Base-by-base conservation (phyloP, 441 rosid genomes). In the Croton laevigatus region DNA sequence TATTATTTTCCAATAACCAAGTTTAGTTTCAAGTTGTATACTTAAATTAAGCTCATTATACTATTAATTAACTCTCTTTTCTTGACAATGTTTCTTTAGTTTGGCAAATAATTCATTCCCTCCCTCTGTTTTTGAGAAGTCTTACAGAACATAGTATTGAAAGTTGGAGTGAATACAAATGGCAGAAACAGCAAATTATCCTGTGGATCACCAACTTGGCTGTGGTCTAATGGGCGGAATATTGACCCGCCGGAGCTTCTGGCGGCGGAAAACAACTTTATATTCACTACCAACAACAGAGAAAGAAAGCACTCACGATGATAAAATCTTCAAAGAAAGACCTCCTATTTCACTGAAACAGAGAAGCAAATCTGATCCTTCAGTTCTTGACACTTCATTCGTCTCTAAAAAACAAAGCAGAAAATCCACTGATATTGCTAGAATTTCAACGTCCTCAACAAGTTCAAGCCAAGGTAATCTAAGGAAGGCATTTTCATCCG, bases 181-280 rank as follows among this genome's bases (percentile, higher is more conserved):
- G 83, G 76, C 79, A 22, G 65, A 80, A 67, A 42, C 71, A 69
- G 65, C 78, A n/a, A 65, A 80, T n/a, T 75, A 63, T 62, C 77
- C 86, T 0, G 46, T 71, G 62, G 83, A 81, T 58, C 71, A 69
- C 38, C 80, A 76, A 57, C 8, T 79, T 34, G 91, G 89, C 6
- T 88, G 97, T 78, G 89, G 89, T 63, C 55, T 85, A n/a, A 80
- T 82, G 51, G 88, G 85, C 5, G 80, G 89, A 57, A 75, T 87
- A 71, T 81, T 88, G 74, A 75, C 72, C 13, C 80, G 83, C 57
- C 71, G 86, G 86, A 83, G 79, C 22, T 62, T 70, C 62, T 57
- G 76, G 77, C 68, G 72, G 6, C 68, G 71, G 37, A 74, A 79
- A 65, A 53, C 80, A 32, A 61, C 77, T 1, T 66, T 78, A 5